Conservation (phyloP, 176 grass and related monocot species). For the Elaeis guineensis region DNA sequence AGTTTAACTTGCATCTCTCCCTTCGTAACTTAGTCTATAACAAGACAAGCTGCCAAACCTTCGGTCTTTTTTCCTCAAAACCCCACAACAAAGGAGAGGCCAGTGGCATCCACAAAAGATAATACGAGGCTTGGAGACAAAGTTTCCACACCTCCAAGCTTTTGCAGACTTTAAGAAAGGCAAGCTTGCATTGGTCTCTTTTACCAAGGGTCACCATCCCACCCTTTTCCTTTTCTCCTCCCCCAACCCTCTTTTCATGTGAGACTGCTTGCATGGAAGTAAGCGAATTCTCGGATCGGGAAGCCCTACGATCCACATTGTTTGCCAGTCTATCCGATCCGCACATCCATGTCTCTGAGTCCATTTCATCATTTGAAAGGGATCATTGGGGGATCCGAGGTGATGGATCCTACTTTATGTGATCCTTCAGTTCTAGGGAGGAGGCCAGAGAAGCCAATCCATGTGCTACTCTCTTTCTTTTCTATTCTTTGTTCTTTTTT, state of each 20-base stretch:
- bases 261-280: constrained; percentile 34
- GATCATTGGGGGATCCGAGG: constrained; percentile 15
- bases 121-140: constrained; percentile 14
- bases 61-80: neutral
- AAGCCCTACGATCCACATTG: constrained; percentile 5
- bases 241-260: neutral
- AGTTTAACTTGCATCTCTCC: neutral
- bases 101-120: neutral
- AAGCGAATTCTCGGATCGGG: constrained; percentile 46
- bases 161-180: constrained; percentile 24
- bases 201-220: neutral
- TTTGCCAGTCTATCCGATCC: neutral
- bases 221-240: neutral
- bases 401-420: neutral
- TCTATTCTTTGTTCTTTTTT: neutral
- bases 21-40: constrained; percentile 1
- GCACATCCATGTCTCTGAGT: neutral
- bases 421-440: constrained; percentile 4
- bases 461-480: neutral
- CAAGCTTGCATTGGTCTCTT: neutral
- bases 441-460: neutral
- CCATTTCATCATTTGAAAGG: constrained; percentile 18
- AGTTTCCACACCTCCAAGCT: constrained; percentile 15
- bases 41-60: constrained; percentile 17
- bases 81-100: neutral